Conservation (phyloP, 2,329 filamentous ascomycete genomes). For the Penicillium sp. region DNA sequence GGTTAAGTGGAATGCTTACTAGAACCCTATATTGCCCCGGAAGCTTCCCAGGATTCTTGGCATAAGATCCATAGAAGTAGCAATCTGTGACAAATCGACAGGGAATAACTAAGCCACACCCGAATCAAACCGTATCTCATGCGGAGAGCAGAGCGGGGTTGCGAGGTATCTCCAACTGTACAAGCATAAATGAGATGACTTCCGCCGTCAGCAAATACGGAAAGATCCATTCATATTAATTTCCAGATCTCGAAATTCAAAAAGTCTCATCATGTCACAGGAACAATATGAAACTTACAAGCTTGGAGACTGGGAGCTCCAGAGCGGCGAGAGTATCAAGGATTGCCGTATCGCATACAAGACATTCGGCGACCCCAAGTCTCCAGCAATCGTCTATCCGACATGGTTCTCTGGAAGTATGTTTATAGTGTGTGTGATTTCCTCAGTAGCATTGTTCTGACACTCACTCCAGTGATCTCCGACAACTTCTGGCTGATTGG, state of each 20-base stretch:
- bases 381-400: conserved; percentile 69
- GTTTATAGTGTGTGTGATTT: conserved; percentile 18
- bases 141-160: conserved; percentile 20
- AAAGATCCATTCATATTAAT: neutral
- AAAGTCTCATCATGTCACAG: conserved; percentile 14
- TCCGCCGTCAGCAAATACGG: neutral
- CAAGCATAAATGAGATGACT: conserved; percentile 13
- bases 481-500: conserved; percentile 75
- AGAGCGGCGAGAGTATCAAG: conserved; percentile 59
- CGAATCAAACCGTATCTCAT: conserved; percentile 11
- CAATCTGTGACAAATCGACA: neutral
- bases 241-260: neutral
- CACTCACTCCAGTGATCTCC: conserved; percentile 48
- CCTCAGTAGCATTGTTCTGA: neutral
- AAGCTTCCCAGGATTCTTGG: neutral
- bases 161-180: conserved; percentile 4
- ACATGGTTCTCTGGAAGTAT: conserved; percentile 67
- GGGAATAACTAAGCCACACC: conserved; percentile 1
- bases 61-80: too few relatives aligned
- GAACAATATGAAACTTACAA: conserved; percentile 49
- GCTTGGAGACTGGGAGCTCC: conserved; percentile 64
- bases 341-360: conserved; percentile 71
- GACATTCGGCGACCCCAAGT: conserved; percentile 62
- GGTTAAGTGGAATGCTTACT: neutral
- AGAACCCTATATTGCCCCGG: neutral